Conservation (phyloP, 1,139 yeast genomes). For the Sugiyamaella sp. region DNA sequence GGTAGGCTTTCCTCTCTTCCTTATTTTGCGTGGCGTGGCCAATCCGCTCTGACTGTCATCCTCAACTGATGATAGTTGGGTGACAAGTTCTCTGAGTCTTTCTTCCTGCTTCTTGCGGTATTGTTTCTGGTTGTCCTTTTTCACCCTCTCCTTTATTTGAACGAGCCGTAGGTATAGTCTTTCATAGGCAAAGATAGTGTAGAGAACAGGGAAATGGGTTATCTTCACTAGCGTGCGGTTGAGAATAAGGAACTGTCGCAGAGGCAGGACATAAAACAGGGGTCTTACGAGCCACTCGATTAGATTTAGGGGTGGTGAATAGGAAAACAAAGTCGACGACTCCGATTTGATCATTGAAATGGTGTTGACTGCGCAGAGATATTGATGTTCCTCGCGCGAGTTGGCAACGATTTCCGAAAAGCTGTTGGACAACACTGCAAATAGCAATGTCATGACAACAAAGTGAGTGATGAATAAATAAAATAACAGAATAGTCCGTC, state of each 20-base stretch:
- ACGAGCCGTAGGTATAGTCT: conserved; percentile 31
- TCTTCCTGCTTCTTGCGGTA: conserved; percentile 26
- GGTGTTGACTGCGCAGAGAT: conserved; percentile 45
- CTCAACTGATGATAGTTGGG: conserved; percentile 2
- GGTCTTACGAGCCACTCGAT: conserved; percentile 44
- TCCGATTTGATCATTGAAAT: conserved; percentile 47
- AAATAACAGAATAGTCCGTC: conserved; percentile 54
- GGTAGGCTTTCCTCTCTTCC: conserved; percentile 6
- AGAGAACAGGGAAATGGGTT: conserved; percentile 45
- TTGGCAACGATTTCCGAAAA: conserved; percentile 45
- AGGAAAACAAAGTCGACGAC: conserved; percentile 44
- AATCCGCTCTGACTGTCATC: conserved; percentile 3
- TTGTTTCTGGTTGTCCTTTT: conserved; percentile 24
- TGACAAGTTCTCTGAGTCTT: conserved; percentile 13
- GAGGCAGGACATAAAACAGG: conserved; percentile 39
- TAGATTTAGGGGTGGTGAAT: conserved; percentile 45
- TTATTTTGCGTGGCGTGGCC: conserved; percentile 17
- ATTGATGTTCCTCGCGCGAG: conserved; percentile 46
- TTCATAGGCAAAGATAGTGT: conserved; percentile 44
- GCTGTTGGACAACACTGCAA: conserved; percentile 53
- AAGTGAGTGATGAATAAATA: conserved; percentile 61
- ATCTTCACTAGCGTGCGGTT: conserved; percentile 44
- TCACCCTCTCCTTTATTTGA: conserved; percentile 24
- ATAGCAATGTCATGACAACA: conserved; percentile 59
- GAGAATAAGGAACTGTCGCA: conserved; percentile 40